Evolutionary conservation across 208 protist species (phyloP), one percentile per base, ranked within the genome.

Genomic region (Leishmania mexicana): DNA sequence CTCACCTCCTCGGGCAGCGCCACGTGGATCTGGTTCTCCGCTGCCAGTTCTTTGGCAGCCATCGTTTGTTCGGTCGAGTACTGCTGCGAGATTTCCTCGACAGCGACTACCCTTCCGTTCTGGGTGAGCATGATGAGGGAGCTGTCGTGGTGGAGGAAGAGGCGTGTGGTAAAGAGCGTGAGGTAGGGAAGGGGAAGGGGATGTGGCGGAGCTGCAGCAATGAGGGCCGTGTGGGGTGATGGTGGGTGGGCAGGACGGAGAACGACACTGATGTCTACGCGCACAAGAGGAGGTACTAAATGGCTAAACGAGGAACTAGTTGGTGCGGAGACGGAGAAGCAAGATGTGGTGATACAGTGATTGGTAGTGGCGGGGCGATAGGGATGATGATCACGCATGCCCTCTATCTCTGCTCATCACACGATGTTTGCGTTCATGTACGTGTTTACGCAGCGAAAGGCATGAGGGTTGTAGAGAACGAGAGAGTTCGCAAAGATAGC

Each of bases 1-100:
- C 49, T 0, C 17, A 83, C 57, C 17, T 73, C 73, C 10, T 75
- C 21, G 40, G 73, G 73, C 53, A 75, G 60, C 45, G 53, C 40
- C 67, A 68, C 31, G 15, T n/a, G 64, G 67, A 76, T 75, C n/a
- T 57, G 53, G 62, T 3, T 71, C 67, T 38, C 10, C 60, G 42
- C 13, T 53, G 11, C 21, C 51, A 54, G 3, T 54, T 54, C 51
- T 54, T 21, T 19, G 17, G 51, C 53, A 60, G 24, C 73, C 35
- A 31, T 28, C 28, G 73, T 60, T 38, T 74, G 62, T 31, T 45
- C 64, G 2, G 45, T 60, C 40, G 73, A 21, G 15, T 47, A 49
- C 35, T 21, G 51, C 45, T 42, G 53, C 73, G 51, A 54, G 51
- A 54, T 54, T 3, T 54, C 51, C 2, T 54, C 15, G 51, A 54